Conservation (phyloP, 2,329 filamentous ascomycete species). For the Dactylellina drechsleri region DNA sequence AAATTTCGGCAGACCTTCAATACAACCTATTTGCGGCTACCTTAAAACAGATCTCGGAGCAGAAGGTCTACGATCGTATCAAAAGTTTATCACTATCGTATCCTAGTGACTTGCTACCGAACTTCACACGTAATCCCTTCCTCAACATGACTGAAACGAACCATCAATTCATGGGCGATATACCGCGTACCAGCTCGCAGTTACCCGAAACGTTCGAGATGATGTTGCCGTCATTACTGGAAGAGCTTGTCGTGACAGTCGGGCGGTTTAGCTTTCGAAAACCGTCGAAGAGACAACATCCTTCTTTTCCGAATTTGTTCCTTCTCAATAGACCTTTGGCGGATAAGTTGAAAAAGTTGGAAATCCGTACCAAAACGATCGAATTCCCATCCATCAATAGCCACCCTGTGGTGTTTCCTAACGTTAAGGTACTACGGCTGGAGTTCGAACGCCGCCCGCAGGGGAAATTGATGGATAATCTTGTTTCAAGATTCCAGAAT, state of each 20-base stretch:
- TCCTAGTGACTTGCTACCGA: neutral
- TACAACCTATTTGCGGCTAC: conserved; percentile 9
- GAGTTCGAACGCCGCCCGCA: neutral
- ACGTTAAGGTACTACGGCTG: neutral
- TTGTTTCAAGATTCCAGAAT: neutral
- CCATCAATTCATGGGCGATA: conserved; percentile 1
- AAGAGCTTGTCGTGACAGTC: conserved; percentile 5
- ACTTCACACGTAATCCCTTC: conserved; percentile 6
- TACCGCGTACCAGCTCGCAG: neutral
- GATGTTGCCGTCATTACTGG: neutral
- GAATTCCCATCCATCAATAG: conserved; percentile 6
- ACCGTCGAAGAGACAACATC: neutral
- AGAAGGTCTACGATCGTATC: neutral
- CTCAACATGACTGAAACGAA: conserved; percentile 9
- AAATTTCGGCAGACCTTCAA: neutral
- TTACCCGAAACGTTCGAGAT: neutral
- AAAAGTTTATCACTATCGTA: conserved; percentile 6
- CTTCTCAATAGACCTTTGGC: neutral
- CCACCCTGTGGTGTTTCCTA: neutral
- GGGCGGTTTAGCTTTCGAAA: conserved; percentile 2
- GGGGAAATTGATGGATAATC: neutral
- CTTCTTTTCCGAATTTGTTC: conserved; percentile 3
- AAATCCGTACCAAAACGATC: neutral
- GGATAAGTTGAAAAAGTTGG: neutral
- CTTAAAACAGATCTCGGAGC: neutral